phyloP scores from a whole-genome alignment of 139 green algal genomes.

The Chlorella sp. region DNA sequence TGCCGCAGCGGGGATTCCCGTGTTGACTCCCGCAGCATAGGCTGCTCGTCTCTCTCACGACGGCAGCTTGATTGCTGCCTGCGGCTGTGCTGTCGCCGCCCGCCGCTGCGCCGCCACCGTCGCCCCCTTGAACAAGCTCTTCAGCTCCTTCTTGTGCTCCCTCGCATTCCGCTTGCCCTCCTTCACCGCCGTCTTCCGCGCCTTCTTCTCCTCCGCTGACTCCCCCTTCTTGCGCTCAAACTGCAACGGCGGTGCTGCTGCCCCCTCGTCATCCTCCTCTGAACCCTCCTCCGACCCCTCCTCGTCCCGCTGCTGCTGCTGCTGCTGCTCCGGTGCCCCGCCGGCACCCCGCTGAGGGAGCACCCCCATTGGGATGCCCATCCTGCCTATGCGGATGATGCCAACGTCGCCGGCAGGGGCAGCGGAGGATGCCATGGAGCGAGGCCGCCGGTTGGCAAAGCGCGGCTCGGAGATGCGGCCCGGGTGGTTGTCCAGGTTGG shows the following conservation, averaged over 20 bases:
- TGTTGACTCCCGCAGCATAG: too few species aligned
- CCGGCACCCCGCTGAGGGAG: slow-evolving; percentile 7
- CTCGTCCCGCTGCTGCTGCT: not conserved
- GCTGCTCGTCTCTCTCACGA: not conserved
- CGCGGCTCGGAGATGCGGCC: slow-evolving; percentile 63
- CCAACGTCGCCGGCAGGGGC: not conserved
- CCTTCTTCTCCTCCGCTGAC: slow-evolving; percentile 80
- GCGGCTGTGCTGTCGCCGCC: slow-evolving; percentile 36
- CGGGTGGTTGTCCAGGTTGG: slow-evolving; percentile 87
- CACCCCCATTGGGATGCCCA: slow-evolving; percentile 37
- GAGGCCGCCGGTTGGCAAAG: slow-evolving; percentile 22
- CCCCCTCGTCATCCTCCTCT: not conserved
- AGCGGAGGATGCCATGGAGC: not conserved
- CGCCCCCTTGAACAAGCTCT: slow-evolving; percentile 81
- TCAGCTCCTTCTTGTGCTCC: slow-evolving; percentile 85
- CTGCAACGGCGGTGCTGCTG: not conserved
- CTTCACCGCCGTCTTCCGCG: slow-evolving; percentile 88
- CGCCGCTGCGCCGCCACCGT: slow-evolving; percentile 31
- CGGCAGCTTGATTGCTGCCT: slow-evolving; percentile 38
- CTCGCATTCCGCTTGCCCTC: slow-evolving; percentile 66
- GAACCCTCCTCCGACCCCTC: not conserved
- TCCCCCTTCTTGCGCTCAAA: slow-evolving; percentile 73
- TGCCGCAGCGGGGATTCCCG: too few species aligned
- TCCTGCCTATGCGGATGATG: slow-evolving; percentile 33
- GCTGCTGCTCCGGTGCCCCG: not conserved